phyloP scores from a whole-genome alignment of 768 basidiomycete genomes.

The Mrakia gelida region DNA sequence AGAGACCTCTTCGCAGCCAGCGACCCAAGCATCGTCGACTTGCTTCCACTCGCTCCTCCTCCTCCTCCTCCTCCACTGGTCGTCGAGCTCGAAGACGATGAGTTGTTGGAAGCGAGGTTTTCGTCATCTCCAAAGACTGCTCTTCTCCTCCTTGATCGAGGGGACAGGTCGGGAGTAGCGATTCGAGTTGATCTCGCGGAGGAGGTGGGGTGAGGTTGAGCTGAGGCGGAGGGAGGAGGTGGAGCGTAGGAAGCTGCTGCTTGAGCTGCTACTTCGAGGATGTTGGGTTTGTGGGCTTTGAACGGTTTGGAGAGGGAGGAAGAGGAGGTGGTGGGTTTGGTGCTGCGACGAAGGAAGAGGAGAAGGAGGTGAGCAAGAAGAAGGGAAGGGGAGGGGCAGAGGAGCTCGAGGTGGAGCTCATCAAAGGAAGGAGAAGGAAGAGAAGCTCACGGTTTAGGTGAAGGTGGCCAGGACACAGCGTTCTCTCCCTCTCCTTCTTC shows the following conservation, averaged over 20 bases:
- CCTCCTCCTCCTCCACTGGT: too few species aligned
- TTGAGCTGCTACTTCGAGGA: not conserved
- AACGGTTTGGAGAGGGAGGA: not conserved
- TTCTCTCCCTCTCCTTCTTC: not conserved
- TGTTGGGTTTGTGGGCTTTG: not conserved
- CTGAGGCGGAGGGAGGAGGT: not conserved
- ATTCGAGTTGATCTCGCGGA: not conserved
- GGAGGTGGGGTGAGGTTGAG: not conserved
- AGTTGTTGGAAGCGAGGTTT: not conserved
- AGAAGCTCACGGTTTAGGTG: not conserved
- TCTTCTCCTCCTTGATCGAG: not conserved
- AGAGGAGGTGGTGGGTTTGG: not conserved
- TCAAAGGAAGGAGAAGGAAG: not conserved
- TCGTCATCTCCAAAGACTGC: constrained; percentile 1
- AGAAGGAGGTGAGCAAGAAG: not conserved
- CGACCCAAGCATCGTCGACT: too few species aligned
- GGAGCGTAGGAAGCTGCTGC: not conserved
- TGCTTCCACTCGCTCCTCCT: not conserved
- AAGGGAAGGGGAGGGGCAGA: too few species aligned
- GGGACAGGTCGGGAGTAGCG: constrained; percentile 9
- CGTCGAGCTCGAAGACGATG: not conserved
- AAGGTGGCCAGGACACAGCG: not conserved
- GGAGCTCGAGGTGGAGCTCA: not conserved
- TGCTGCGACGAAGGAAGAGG: not conserved
- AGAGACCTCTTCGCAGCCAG: not conserved